A percentile compares a stretch with the other conserved stretches of the same genome.
Evolutionary conservation across 345 rosid species (phyloP).

Genomic region (Turnera subulata): DNA sequence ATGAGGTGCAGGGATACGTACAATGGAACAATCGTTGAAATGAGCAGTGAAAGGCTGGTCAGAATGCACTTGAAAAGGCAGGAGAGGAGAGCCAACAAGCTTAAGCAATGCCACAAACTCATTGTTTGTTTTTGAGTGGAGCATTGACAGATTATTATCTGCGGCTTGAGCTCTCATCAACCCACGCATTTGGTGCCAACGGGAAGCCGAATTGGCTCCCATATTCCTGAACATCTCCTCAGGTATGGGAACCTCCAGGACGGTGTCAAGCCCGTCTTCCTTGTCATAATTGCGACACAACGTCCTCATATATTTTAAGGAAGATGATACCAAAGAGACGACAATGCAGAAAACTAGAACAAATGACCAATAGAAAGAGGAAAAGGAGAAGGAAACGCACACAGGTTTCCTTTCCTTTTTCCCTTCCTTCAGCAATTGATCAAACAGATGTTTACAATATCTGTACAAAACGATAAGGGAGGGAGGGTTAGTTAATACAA

Average conservation of each 20-base stretch:
- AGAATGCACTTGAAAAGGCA: slow-evolving; percentile 66
- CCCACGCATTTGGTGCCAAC: slow-evolving; percentile 77
- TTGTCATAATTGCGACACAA: slow-evolving; percentile 60
- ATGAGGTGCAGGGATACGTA: slow-evolving; percentile 28
- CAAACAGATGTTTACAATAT: too few species aligned
- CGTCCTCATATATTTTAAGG: slow-evolving; percentile 63
- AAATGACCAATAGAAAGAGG: too few species aligned
- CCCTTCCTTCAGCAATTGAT: too few species aligned
- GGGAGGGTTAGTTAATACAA: too few species aligned
- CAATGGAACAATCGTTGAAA: slow-evolving; percentile 53
- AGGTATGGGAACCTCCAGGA: slow-evolving; percentile 73
- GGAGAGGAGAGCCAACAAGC: slow-evolving; percentile 85
- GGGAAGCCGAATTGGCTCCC: slow-evolving; percentile 51
- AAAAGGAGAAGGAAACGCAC: too few species aligned
- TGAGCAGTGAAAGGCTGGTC: slow-evolving; percentile 41
- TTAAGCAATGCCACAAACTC: slow-evolving; percentile 92
- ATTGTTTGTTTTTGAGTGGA: slow-evolving; percentile 61
- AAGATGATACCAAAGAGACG: too few species aligned
- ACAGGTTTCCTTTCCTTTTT: too few species aligned
- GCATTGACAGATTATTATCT: slow-evolving; percentile 28
- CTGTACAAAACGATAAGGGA: too few species aligned
- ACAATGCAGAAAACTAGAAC: too few species aligned
- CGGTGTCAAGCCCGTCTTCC: slow-evolving; percentile 58
- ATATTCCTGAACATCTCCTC: slow-evolving; percentile 67
- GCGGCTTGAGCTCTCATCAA: slow-evolving; percentile 61